phyloP scores from a whole-genome alignment of 306 rosid genomes.

The Prunus kanzakura region DNA sequence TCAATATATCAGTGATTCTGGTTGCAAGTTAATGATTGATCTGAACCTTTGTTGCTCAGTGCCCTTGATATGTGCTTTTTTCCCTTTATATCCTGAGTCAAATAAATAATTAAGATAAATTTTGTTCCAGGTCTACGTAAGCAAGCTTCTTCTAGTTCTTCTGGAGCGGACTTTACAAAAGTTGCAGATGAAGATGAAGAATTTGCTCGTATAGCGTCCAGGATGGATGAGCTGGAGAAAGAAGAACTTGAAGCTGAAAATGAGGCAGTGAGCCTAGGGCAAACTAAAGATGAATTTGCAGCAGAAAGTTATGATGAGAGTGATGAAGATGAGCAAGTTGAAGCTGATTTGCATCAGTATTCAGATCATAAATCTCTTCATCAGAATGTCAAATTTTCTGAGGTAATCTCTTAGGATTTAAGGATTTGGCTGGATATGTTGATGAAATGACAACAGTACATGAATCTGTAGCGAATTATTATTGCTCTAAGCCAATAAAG shows the following conservation, averaged over 20 bases:
- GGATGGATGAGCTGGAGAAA: conserved; percentile 72
- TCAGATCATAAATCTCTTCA: conserved; percentile 34
- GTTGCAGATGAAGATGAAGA: conserved; percentile 47
- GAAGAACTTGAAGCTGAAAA: conserved; percentile 74
- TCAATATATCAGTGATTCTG: neutral
- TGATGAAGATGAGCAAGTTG: conserved; percentile 33
- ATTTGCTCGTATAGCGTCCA: conserved; percentile 47
- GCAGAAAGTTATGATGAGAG: conserved; percentile 42
- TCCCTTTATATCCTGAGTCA: neutral
- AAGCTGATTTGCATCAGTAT: conserved; percentile 32
- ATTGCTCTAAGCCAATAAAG: neutral
- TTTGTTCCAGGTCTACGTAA: conserved; percentile 36
- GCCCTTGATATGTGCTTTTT: neutral
- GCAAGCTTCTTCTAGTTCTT: conserved; percentile 32
- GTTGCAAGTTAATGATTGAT: neutral
- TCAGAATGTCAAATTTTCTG: conserved; percentile 23
- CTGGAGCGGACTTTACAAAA: conserved; percentile 24
- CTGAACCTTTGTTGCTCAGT: neutral
- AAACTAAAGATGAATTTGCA: conserved; percentile 49
- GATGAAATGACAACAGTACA: conserved; percentile 13
- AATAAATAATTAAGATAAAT: conserved; percentile 1
- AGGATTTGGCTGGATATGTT: conserved; percentile 28
- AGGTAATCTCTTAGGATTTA: conserved; percentile 41
- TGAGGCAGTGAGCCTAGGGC: conserved; percentile 27
- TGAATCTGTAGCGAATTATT: conserved; percentile 12